These are phyloP conservation scores for Trichocladium antarcticum DNA, from an alignment of 495 filamentous ascomycete genomes.

Conservation along the genomic window DNA sequence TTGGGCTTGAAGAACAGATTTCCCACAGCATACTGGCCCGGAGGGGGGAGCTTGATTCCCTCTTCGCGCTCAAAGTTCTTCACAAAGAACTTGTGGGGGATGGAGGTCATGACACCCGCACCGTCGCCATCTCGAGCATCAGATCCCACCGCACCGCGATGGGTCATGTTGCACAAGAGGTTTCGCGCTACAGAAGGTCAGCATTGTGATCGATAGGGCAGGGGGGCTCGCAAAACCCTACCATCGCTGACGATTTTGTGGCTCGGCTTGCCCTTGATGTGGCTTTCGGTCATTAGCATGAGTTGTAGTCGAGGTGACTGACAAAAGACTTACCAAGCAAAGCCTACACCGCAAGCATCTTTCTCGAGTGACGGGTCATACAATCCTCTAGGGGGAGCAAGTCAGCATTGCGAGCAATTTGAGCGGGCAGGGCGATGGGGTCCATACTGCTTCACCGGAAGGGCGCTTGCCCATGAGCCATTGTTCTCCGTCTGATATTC, in stretches of 20 bases:
- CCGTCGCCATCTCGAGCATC: constrained; percentile 97
- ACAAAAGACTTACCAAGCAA: constrained; percentile 72
- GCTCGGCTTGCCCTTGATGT: constrained; percentile 94
- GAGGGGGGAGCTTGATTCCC: constrained; percentile 70
- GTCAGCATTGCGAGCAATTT: constrained; percentile 3
- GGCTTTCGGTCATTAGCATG: constrained; percentile 40
- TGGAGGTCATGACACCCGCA: constrained; percentile 98
- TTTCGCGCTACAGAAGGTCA: constrained; percentile 54
- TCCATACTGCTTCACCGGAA: constrained; percentile 81
- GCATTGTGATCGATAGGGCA: neutral
- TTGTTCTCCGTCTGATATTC: constrained; percentile 82
- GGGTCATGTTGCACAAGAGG: constrained; percentile 99
- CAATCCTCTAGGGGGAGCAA: constrained; percentile 47
- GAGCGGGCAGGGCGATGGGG: neutral
- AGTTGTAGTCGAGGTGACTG: neutral
- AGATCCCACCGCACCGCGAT: constrained; percentile 94
- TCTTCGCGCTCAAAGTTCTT: constrained; percentile 94
- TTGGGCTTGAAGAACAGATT: constrained; percentile 99
- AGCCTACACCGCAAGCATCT: constrained; percentile 98
- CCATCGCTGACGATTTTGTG: constrained; percentile 99
- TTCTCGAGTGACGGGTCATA: constrained; percentile 96
- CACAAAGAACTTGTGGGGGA: constrained; percentile 96
- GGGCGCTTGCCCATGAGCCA: constrained; percentile 85
- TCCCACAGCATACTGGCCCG: constrained; percentile 92
- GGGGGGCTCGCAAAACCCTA: constrained; percentile 34